phyloP scores from a whole-genome alignment of 1,284 basidiomycete genomes.

The Acaromyces ingoldii region DNA sequence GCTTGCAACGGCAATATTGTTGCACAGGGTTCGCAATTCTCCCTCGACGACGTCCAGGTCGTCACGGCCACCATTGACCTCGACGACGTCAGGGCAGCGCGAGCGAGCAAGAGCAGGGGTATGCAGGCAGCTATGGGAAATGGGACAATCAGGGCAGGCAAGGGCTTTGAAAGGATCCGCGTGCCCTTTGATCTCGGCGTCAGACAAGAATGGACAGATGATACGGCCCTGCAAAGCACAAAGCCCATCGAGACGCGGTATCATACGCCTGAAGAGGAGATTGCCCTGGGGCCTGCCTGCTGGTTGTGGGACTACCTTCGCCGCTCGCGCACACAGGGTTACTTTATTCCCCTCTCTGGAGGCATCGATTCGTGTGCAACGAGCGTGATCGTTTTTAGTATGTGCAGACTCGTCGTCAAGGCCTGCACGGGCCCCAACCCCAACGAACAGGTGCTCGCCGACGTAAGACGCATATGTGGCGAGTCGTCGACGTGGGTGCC shows the following conservation, averaged over 20 bases:
- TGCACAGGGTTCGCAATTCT: slow-evolving; percentile 94
- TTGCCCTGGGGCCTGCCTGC: slow-evolving; percentile 92
- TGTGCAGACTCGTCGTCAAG: slow-evolving; percentile 83
- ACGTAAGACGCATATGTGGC: slow-evolving; percentile 81
- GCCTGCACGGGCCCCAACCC: slow-evolving; percentile 55
- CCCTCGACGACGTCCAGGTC: slow-evolving; percentile 89
- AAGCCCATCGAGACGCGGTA: slow-evolving; percentile 62
- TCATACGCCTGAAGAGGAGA: slow-evolving; percentile 90
- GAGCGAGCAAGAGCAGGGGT: slow-evolving; percentile 68
- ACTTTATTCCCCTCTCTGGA: slow-evolving; percentile 93
- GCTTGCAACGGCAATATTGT: slow-evolving; percentile 87
- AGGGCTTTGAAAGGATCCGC: slow-evolving; percentile 63
- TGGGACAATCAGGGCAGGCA: slow-evolving; percentile 69
- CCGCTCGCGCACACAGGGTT: slow-evolving; percentile 86
- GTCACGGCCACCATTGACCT: slow-evolving; percentile 91
- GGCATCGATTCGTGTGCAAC: slow-evolving; percentile 97
- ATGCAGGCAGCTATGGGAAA: slow-evolving; percentile 79
- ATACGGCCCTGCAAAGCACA: neutral
- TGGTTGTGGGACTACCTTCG: slow-evolving; percentile 99
- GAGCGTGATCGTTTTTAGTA: slow-evolving; percentile 87
- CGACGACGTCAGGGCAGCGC: slow-evolving; percentile 83
- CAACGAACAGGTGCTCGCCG: slow-evolving; percentile 66
- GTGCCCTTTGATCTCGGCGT: slow-evolving; percentile 55
- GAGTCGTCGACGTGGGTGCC: slow-evolving; percentile 80
- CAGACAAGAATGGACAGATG: slow-evolving; percentile 43